Evolutionary conservation across 75 land plant species (phyloP).

Genomic region (Pseudotsuga menziesii): DNA sequence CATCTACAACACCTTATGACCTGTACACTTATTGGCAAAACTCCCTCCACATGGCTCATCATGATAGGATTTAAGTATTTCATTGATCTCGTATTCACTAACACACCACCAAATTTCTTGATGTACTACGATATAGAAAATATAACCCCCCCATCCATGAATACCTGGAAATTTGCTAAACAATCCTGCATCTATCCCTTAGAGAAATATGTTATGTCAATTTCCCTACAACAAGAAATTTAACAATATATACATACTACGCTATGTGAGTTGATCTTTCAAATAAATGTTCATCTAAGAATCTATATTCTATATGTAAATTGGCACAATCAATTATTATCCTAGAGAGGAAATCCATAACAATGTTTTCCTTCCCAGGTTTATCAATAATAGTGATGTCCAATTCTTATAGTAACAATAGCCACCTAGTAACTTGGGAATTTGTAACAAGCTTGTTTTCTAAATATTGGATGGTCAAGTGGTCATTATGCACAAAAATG

Average conservation of each 20-base stretch:
- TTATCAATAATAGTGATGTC: conserved; percentile 10
- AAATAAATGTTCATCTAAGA: background rate
- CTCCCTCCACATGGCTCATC: too few relatives aligned
- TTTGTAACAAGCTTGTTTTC: too few relatives aligned
- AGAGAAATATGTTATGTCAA: background rate
- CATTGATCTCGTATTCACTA: too few relatives aligned
- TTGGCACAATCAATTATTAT: background rate
- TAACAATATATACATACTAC: background rate
- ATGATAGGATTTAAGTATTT: too few relatives aligned
- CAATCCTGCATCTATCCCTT: background rate
- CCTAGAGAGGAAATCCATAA: background rate
- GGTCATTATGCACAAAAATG: background rate
- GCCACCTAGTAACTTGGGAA: too few relatives aligned
- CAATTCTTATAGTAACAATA: conserved; percentile 5
- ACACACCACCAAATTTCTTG: too few relatives aligned
- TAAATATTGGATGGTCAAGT: background rate
- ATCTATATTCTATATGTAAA: background rate
- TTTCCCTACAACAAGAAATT: background rate
- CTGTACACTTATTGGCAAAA: too few relatives aligned
- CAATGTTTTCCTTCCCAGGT: background rate
- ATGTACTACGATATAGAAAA: too few relatives aligned
- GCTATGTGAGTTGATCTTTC: background rate
- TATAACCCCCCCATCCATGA: too few relatives aligned
- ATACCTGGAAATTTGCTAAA: background rate
- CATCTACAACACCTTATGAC: too few relatives aligned